Evolutionary conservation across 2,329 filamentous ascomycete species (phyloP).

Genomic region (Blastomyces silverae): DNA sequence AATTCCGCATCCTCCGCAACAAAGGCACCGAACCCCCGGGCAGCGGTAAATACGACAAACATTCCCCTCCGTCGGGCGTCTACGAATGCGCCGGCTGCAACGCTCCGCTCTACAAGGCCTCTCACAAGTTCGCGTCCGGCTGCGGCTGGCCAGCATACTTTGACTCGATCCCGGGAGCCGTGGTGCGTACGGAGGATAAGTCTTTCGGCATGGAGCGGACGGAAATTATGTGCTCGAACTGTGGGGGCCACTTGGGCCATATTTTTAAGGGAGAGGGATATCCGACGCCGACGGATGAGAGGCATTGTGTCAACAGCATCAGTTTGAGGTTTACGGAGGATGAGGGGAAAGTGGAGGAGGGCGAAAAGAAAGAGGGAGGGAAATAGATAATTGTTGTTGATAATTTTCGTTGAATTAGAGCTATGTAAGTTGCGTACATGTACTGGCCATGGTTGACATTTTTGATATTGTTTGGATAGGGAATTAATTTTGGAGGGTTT

Average conservation of each 20-base stretch:
- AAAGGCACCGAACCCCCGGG: constrained; percentile 83
- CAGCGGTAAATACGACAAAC: constrained; percentile 80
- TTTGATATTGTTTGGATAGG: too few relatives aligned
- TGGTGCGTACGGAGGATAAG: constrained; percentile 70
- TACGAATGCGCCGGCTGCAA: constrained; percentile 85
- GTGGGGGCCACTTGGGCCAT: constrained; percentile 84
- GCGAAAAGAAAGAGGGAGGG: constrained; percentile 2
- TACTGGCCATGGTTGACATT: too few relatives aligned
- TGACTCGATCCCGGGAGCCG: constrained; percentile 85
- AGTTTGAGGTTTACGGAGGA: constrained; percentile 77
- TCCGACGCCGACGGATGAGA: constrained; percentile 80
- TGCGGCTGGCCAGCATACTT: constrained; percentile 99
- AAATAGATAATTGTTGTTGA: background rate
- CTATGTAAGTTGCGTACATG: too few relatives aligned
- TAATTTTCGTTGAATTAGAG: background rate
- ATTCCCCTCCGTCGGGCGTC: constrained; percentile 65
- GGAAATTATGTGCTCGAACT: constrained; percentile 92
- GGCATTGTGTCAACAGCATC: constrained; percentile 93
- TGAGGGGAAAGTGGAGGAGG: constrained; percentile 35
- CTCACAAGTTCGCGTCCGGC: constrained; percentile 91
- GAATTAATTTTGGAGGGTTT: too few relatives aligned
- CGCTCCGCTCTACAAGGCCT: constrained; percentile 83
- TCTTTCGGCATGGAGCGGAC: constrained; percentile 75
- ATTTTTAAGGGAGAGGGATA: constrained; percentile 88
- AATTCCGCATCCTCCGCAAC: constrained; percentile 87